These are phyloP conservation scores for Flueggea neowawraea DNA, from an alignment of 441 rosid species.

Conservation along the genomic window DNA sequence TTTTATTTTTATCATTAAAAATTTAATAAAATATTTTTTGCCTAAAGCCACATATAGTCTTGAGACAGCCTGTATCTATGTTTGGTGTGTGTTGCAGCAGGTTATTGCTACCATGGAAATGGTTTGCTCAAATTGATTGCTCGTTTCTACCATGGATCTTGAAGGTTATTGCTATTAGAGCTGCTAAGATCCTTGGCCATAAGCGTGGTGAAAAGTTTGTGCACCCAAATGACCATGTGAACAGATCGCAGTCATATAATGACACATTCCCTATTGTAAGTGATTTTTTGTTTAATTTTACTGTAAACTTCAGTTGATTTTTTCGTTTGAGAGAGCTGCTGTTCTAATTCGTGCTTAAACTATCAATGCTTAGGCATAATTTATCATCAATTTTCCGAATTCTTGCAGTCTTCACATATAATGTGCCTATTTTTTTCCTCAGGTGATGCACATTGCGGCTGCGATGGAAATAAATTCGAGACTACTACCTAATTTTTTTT, in stretches of 20 bases:
- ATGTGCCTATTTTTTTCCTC: conserved; percentile 14
- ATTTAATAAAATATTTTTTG: too few species aligned
- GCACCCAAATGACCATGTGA: conserved; percentile 98
- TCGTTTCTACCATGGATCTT: conserved; percentile 14
- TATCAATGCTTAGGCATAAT: neutral
- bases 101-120: too few species aligned
- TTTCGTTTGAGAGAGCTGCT: neutral
- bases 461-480: conserved; percentile 82
- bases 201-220: conserved; percentile 84
- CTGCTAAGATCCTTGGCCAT: conserved; percentile 93
- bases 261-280: conserved; percentile 97
- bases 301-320: neutral
- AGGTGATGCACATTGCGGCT: conserved; percentile 99
- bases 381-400: too few species aligned
- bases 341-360: neutral
- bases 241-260: conserved; percentile 91
- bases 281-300: conserved; percentile 4
- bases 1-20: too few species aligned
- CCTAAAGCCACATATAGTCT: too few species aligned
- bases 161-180: conserved; percentile 97
- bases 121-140: too few species aligned
- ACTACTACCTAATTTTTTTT: conserved; percentile 73
- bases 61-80: too few species aligned
- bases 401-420: conserved; percentile 4
- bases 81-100: too few species aligned